phyloP scores from a whole-genome alignment of 208 protist species.

The Tetramitus jugosus region DNA sequence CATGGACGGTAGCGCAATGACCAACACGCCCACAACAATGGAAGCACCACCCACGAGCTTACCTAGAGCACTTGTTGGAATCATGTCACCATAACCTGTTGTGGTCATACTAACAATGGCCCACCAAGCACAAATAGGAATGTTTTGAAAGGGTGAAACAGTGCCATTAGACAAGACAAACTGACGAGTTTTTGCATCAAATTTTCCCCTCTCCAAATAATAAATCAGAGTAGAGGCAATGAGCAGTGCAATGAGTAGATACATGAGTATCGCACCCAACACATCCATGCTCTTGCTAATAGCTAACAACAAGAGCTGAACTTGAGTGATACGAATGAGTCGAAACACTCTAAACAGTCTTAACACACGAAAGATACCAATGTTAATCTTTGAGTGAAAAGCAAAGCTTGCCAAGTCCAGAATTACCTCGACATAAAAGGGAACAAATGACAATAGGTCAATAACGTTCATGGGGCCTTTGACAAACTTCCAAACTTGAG shows the following conservation, averaged over 20 bases:
- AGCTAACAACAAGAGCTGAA: not conserved
- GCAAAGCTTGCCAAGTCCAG: not conserved
- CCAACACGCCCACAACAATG: not conserved
- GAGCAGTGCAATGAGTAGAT: conserved; percentile 16
- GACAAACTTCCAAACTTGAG: not conserved
- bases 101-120: conserved; percentile 30
- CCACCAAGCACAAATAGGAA: conserved; percentile 22
- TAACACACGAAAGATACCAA: not conserved
- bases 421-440: not conserved
- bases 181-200: not conserved
- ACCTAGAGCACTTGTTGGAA: conserved; percentile 12
- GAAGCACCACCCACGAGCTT: not conserved
- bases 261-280: not conserved
- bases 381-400: not conserved
- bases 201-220: conserved; percentile 26
- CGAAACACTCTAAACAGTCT: not conserved
- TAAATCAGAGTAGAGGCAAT: conserved; percentile 26
- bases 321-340: not conserved
- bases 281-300: not conserved
- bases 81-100: conserved; percentile 29
- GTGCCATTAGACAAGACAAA: not conserved
- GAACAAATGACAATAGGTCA: not conserved
- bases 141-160: conserved; percentile 18
- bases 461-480: not conserved
- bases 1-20: too few species aligned